phyloP scores from a whole-genome alignment of 805 yeast species.

The Candida khao-thaluensis region DNA sequence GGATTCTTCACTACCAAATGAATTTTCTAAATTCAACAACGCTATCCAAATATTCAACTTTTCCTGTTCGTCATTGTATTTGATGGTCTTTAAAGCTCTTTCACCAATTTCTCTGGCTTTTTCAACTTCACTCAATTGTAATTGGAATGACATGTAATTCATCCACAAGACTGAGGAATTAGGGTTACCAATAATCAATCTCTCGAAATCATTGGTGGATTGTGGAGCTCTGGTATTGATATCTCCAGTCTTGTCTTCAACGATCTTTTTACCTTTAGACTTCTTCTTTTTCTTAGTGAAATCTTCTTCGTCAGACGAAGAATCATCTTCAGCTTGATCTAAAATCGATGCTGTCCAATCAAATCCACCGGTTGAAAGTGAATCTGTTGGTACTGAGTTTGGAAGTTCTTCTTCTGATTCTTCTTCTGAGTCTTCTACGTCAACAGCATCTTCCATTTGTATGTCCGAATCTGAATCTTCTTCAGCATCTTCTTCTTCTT shows the following conservation, averaged over 20 bases:
- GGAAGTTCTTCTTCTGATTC: conserved; percentile 27
- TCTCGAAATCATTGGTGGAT: conserved; percentile 87
- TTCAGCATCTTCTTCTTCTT: conserved; percentile 25
- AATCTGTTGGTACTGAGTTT: conserved; percentile 8
- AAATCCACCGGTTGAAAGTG: conserved; percentile 77
- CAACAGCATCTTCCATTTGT: conserved; percentile 31
- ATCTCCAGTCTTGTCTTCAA: conserved; percentile 82
- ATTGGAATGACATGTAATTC: conserved; percentile 97
- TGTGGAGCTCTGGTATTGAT: conserved; percentile 85
- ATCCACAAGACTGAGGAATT: conserved; percentile 94
- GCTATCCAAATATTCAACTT: conserved; percentile 96
- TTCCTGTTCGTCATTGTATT: conserved; percentile 88
- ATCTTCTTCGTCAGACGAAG: conserved; percentile 48
- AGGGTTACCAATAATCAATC: conserved; percentile 88
- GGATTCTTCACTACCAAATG: conserved; percentile 85
- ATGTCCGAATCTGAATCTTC: conserved; percentile 25
- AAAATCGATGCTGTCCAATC: conserved; percentile 94
- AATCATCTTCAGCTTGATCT: conserved; percentile 69
- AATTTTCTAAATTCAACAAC: conserved; percentile 85
- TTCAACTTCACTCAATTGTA: conserved; percentile 90
- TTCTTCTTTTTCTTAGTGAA: conserved; percentile 50
- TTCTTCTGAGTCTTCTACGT: conserved; percentile 14
- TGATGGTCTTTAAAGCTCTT: conserved; percentile 88
- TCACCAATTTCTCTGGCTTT: conserved; percentile 92
- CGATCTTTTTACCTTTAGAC: conserved; percentile 49